Percentiles rank a stretch among this genome's conserved stretches.
Conservation (phyloP, 495 filamentous ascomycete species). For the Amniculicola lignicola region DNA sequence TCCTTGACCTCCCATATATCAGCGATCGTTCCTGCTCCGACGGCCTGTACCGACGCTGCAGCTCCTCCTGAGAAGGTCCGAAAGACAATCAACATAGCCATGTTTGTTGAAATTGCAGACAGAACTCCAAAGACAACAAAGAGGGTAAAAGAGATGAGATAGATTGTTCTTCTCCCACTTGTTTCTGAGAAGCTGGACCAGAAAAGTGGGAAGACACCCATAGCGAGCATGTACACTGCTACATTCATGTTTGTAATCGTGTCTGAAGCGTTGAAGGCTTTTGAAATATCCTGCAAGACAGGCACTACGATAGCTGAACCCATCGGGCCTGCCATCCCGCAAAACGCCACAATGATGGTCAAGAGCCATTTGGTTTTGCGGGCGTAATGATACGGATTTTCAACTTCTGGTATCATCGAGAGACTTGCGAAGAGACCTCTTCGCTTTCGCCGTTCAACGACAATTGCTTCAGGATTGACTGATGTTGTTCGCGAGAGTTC, state of each 20-base stretch:
- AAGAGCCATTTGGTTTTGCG: conserved; percentile 78
- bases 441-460: conserved; percentile 64
- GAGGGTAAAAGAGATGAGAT: conserved; percentile 74
- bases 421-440: conserved; percentile 73
- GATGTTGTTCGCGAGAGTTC: conserved; percentile 23
- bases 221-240: conserved; percentile 83
- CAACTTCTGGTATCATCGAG: conserved; percentile 77
- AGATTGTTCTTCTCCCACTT: conserved; percentile 78
- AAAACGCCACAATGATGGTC: conserved; percentile 73
- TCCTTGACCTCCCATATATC: conserved; percentile 85
- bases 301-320: conserved; percentile 84
- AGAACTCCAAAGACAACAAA: conserved; percentile 76
- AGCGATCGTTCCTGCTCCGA: conserved; percentile 88
- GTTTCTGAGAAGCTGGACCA: conserved; percentile 85
- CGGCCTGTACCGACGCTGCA: conserved; percentile 83
- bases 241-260: conserved; percentile 79
- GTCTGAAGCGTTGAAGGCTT: conserved; percentile 61
- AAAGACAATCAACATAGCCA: conserved; percentile 83
- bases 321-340: conserved; percentile 74
- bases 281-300: conserved; percentile 65
- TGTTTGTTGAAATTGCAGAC: conserved; percentile 68
- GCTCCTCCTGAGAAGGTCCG: conserved; percentile 78
- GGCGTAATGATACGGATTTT: conserved; percentile 69
- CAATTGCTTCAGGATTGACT: conserved; percentile 37
- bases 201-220: conserved; percentile 91